Conservation (phyloP, 441 rosid species). For the Pelargonium cotyledonis region DNA sequence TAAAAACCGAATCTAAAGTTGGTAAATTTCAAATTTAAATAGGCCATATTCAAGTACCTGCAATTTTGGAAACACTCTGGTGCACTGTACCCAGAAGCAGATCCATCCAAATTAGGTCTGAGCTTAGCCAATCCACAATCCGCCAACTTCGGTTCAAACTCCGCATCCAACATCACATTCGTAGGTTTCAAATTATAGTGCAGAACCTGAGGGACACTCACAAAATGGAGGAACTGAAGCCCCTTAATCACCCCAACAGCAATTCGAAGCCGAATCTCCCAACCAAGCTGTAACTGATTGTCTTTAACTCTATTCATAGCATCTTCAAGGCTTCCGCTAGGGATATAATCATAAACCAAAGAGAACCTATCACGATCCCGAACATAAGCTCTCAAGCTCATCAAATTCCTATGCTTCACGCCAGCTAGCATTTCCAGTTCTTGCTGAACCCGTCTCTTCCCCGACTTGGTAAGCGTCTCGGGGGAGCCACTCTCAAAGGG, state of each 20-base stretch:
- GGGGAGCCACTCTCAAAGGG: constrained; percentile 56
- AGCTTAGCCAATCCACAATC: constrained; percentile 72
- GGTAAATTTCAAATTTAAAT: background rate
- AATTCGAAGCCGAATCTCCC: constrained; percentile 79
- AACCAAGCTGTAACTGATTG: constrained; percentile 54
- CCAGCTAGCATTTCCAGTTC: constrained; percentile 81
- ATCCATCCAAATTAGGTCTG: constrained; percentile 44
- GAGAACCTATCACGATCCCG: constrained; percentile 63
- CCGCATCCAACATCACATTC: constrained; percentile 89
- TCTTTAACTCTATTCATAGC: constrained; percentile 64
- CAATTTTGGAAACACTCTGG: constrained; percentile 72
- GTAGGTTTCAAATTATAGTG: constrained; percentile 79
- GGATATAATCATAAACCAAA: constrained; percentile 74
- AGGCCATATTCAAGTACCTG: constrained; percentile 42
- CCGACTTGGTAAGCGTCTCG: constrained; percentile 50
- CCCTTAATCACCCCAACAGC: constrained; percentile 87
- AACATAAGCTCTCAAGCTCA: constrained; percentile 87
- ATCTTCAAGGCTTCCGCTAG: constrained; percentile 78
- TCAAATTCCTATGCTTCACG: constrained; percentile 68
- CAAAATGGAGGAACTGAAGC: constrained; percentile 73
- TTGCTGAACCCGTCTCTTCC: constrained; percentile 63
- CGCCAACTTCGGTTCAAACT: constrained; percentile 75
- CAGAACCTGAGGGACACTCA: constrained; percentile 58
- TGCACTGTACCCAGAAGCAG: constrained; percentile 50
- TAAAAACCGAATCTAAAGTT: background rate